Evolutionary conservation across 2,329 filamentous ascomycete genomes (phyloP).

Genomic region (Fusarium veterinarium): DNA sequence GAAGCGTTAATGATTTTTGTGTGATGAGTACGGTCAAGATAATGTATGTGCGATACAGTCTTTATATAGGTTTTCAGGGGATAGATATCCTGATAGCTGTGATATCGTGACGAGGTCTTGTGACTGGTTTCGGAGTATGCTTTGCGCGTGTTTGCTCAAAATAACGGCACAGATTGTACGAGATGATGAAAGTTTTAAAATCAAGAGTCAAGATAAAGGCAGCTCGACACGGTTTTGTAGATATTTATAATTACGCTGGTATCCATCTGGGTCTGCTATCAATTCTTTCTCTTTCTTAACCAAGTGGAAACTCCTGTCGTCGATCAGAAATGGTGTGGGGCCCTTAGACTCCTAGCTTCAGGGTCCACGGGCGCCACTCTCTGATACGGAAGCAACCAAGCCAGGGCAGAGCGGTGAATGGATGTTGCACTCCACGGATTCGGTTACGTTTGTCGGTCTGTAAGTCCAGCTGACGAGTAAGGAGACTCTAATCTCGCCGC

Average conservation of each 20-base stretch:
- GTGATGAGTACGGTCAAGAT: background rate
- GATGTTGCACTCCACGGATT: slow-evolving; percentile 12
- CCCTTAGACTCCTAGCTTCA: slow-evolving; percentile 32
- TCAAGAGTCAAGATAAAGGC: background rate
- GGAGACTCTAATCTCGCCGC: slow-evolving; percentile 1
- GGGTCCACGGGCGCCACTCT: slow-evolving; percentile 37
- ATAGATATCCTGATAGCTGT: background rate
- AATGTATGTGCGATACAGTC: background rate
- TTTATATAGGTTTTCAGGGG: background rate
- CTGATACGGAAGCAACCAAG: slow-evolving; percentile 26
- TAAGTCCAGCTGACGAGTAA: background rate
- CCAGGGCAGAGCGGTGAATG: slow-evolving; percentile 37
- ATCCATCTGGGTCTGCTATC: slow-evolving; percentile 1
- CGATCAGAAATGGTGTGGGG: slow-evolving; percentile 22
- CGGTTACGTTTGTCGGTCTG: slow-evolving; percentile 23
- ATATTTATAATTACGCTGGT: slow-evolving; percentile 34
- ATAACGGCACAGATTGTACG: background rate
- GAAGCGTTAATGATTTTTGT: background rate
- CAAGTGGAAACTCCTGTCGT: slow-evolving; percentile 32
- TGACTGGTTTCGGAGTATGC: background rate
- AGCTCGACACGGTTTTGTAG: background rate
- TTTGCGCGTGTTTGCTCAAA: slow-evolving; percentile 4
- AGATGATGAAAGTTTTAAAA: slow-evolving; percentile 2
- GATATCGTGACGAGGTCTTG: slow-evolving; percentile 1
- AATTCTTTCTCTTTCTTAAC: slow-evolving; percentile 21